A percentile compares a stretch with the other conserved stretches of the same genome.
These are phyloP conservation scores for Salinomyces thailandicus DNA, from an alignment of 2,329 filamentous ascomycete genomes.

Conservation along the genomic window DNA sequence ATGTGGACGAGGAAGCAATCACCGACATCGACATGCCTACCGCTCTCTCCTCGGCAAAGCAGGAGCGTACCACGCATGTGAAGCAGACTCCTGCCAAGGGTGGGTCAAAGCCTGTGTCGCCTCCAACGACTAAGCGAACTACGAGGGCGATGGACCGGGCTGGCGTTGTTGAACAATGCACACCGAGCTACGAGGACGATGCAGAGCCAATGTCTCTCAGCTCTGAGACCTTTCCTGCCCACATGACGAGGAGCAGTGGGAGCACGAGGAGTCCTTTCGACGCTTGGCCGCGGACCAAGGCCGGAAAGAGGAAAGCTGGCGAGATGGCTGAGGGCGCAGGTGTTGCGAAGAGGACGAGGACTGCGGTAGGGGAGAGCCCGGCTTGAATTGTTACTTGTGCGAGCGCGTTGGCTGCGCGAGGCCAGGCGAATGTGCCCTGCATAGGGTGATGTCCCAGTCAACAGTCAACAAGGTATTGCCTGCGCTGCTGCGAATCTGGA, in stretches of 20 bases:
- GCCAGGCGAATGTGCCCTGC: too few species aligned
- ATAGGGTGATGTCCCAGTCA: too few species aligned
- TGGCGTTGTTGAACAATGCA: conserved; percentile 14
- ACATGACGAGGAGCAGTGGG: neutral
- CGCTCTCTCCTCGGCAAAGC: neutral
- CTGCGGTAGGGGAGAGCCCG: conserved; percentile 4
- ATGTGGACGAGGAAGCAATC: conserved; percentile 49
- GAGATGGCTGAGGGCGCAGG: conserved; percentile 4
- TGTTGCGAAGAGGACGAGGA: conserved; percentile 7
- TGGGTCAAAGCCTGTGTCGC: conserved; percentile 45
- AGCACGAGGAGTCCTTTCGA: conserved; percentile 49
- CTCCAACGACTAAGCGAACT: conserved; percentile 51
- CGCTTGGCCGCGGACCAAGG: conserved; percentile 56
- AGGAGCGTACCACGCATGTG: conserved; percentile 33
- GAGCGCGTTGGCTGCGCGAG: neutral
- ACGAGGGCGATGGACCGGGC: conserved; percentile 49
- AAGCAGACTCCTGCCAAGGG: conserved; percentile 17
- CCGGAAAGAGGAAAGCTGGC: conserved; percentile 7
- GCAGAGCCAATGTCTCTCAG: conserved; percentile 6
- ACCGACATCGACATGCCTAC: conserved; percentile 41
- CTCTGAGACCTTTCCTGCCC: conserved; percentile 1
- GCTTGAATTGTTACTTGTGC: neutral
- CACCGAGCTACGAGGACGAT: conserved; percentile 5
- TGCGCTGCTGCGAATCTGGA: too few species aligned
- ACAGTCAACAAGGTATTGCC: too few species aligned